These are phyloP conservation scores for Phytophthora multivora DNA, from an alignment of 352 stramenopile species.

Conservation along the genomic window DNA sequence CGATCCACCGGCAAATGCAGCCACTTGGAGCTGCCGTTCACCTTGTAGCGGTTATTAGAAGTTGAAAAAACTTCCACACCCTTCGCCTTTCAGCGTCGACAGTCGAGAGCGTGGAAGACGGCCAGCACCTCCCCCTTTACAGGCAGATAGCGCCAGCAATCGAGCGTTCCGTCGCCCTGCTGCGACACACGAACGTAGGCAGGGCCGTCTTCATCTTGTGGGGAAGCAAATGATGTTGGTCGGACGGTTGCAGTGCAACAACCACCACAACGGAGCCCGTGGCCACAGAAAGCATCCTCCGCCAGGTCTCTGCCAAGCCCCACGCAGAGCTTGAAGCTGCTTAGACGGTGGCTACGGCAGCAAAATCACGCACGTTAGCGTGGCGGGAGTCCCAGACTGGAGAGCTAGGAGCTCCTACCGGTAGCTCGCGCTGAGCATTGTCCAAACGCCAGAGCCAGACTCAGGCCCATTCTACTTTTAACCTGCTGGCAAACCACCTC, in stretches of 20 bases:
- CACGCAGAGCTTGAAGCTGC: conserved; percentile 1
- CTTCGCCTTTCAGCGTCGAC: not conserved
- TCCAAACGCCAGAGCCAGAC: not conserved
- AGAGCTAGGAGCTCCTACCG: not conserved
- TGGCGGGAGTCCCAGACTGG: not conserved
- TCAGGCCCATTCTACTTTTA: conserved; percentile 16
- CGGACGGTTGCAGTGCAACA: conserved; percentile 3
- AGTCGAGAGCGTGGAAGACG: not conserved
- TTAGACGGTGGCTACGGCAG: not conserved
- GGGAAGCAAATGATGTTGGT: conserved; percentile 21
- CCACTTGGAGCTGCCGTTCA: conserved; percentile 3
- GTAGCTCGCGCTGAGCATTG: not conserved
- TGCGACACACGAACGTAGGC: conserved; percentile 26
- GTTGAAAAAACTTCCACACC: not conserved
- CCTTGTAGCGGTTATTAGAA: no score
- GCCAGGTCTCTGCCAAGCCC: conserved; percentile 1
- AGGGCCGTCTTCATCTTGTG: conserved; percentile 14
- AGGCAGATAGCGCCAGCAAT: conserved; percentile 15
- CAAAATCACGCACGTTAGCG: conserved; percentile 8
- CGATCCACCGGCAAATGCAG: conserved; percentile 2
- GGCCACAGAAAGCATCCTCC: conserved; percentile 14
- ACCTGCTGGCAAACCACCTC: not conserved
- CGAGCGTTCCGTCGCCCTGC: conserved; percentile 11
- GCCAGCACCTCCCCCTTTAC: not conserved
- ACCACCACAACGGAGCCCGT: conserved; percentile 7